Conservation (phyloP, 108 stramenopile species). For the Nannochloropsis gaditana region DNA sequence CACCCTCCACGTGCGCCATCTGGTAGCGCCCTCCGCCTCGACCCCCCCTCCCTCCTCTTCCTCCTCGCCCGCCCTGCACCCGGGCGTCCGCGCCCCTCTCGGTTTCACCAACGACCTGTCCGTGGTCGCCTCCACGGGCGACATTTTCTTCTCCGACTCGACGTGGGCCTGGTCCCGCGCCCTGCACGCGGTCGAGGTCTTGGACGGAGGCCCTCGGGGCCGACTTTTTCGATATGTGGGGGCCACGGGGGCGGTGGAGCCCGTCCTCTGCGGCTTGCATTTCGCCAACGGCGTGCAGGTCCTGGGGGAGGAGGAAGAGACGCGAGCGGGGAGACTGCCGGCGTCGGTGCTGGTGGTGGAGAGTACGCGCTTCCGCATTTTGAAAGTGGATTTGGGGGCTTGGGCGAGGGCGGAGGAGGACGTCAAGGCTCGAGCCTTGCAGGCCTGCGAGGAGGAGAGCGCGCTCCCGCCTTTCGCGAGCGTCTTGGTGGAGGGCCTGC, state of each 20-base stretch:
- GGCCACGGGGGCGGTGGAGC: conserved; percentile 1
- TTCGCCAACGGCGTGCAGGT: conserved; percentile 31
- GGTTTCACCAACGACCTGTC: not conserved
- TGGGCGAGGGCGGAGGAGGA: not conserved
- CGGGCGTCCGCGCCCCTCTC: not conserved
- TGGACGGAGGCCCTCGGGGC: conserved; percentile 32
- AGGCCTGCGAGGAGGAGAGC: conserved; percentile 22
- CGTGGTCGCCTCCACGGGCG: not conserved
- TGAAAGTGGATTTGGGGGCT: conserved; percentile 26
- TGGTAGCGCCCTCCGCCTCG: not conserved
- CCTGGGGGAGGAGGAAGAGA: not conserved
- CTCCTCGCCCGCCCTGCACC: not conserved
- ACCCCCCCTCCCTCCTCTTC: not conserved
- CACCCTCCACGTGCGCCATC: not conserved
- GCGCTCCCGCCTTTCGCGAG: conserved; percentile 18
- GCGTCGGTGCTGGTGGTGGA: conserved; percentile 26
- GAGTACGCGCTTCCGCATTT: conserved; percentile 27
- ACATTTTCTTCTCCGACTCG: conserved; percentile 2
- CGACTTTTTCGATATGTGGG: conserved; percentile 26
- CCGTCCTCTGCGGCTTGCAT: conserved; percentile 36
- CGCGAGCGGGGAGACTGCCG: not conserved
- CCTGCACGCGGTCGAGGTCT: conserved; percentile 19
- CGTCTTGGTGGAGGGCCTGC: conserved; percentile 26
- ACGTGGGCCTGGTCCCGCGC: not conserved
- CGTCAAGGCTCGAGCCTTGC: not conserved